Percentiles rank a stretch among this genome's conserved stretches.
Conservation (phyloP, 2,329 filamentous ascomycete genomes). For the Exserohilum rostratum region DNA sequence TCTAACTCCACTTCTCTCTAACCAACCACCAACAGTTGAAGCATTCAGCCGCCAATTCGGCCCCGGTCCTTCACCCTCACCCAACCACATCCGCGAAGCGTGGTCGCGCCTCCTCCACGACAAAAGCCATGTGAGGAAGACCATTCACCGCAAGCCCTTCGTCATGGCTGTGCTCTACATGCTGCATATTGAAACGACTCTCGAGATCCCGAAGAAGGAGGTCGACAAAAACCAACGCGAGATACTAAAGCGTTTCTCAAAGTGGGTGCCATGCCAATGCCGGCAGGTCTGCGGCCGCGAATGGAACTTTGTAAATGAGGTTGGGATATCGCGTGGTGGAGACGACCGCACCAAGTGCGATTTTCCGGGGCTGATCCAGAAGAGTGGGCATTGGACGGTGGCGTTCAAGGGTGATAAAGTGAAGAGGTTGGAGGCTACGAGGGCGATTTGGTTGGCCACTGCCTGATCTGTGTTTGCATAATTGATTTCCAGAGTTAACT, state of each 20-base stretch:
- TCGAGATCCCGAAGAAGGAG: conserved; percentile 1
- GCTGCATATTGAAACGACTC: conserved; percentile 8
- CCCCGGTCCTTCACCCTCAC: not conserved
- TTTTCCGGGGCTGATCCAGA: not conserved
- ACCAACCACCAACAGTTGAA: not conserved
- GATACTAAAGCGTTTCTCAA: conserved; percentile 9
- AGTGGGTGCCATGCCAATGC: conserved; percentile 11
- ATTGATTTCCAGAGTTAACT: no score
- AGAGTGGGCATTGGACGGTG: conserved; percentile 4
- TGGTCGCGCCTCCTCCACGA: conserved; percentile 11
- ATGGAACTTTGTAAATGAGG: conserved; percentile 12
- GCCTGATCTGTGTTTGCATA: no score
- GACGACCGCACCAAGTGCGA: conserved; percentile 1
- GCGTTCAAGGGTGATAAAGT: conserved; percentile 4
- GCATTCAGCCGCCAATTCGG: conserved; percentile 10
- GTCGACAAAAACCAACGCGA: conserved; percentile 8
- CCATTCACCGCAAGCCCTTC: conserved; percentile 8
- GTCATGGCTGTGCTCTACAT: conserved; percentile 12
- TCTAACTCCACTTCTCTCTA: not conserved
- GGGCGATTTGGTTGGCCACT: conserved; percentile 7
- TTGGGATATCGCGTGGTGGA: conserved; percentile 3
- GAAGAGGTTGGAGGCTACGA: conserved; percentile 6
- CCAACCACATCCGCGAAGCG: not conserved
- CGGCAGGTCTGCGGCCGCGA: not conserved
- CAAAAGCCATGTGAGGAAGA: not conserved